Evolutionary conservation across 768 basidiomycete genomes (phyloP), one percentile per base, ranked within the genome.

Genomic region (Boletus rubropictus): DNA sequence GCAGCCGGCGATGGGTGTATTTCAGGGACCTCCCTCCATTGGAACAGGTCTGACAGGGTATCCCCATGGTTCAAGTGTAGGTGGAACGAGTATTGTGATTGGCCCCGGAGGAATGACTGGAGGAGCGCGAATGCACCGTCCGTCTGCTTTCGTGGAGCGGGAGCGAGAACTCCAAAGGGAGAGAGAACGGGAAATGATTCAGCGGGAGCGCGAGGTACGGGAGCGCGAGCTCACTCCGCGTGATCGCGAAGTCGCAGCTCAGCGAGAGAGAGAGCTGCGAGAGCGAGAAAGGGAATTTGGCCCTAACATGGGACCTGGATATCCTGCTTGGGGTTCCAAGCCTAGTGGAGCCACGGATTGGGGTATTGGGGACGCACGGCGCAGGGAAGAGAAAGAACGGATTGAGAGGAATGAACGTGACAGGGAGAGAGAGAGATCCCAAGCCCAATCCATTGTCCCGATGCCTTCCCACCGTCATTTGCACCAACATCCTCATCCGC

Each of bases 371-470:
- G 61, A 72, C 17, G 51, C 54, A 14, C 63, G 55, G 48, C 63
- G 67, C 46, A 60, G 72, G 45, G 73, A 74, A 61, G 49, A 72
- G 14, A 61, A 61, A 50, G 60, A 51, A 46, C 58, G 58, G 0
- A 31, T 38, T 1, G 58, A 61, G 37, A 58, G 55, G 39, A 59
- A 33, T 20, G 59, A 61, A 37, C 57, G 60, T 20, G 61, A 60
- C 39, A 56, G 60, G 41, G 67, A 67, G 20, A 55, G 59, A 25
- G 71, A 72, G 28, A 53, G 62, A 37, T 42, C 59, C 5, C 62
- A 62, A 43, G 55, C 39, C 18, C 63, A 65, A 22, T 42, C 55
- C 1, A 48, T 62, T 35, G 54, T 52, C 41, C 49, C 53, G 11
- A 53, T 54, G 10, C 46, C 60, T 9, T 52, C 61, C 60, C 41